phyloP scores from a whole-genome alignment of 768 basidiomycete genomes.

The Psilocybe azurescens region DNA sequence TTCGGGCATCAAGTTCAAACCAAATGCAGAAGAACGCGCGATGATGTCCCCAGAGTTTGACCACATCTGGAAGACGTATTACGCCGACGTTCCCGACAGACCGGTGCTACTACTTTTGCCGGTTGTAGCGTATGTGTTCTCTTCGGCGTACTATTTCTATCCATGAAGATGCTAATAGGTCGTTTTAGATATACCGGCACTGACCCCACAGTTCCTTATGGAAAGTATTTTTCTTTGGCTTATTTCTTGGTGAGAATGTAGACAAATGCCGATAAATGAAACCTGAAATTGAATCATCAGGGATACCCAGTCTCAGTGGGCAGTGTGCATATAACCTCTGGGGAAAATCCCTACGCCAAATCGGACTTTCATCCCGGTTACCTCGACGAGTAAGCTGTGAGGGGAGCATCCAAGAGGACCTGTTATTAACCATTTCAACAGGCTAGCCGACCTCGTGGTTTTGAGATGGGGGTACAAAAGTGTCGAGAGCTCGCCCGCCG shows the following conservation, averaged over 20 bases:
- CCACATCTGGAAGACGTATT: conserved; percentile 55
- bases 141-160: background rate
- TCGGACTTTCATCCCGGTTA: conserved; percentile 51
- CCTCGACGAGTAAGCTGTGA: conserved; percentile 44
- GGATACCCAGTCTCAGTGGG: conserved; percentile 54
- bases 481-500: conserved; percentile 59
- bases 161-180: background rate
- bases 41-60: conserved; percentile 56
- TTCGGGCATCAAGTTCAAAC: conserved; percentile 61
- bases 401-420: background rate
- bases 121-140: conserved; percentile 41
- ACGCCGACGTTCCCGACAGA: conserved; percentile 58
- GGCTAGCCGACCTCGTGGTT: conserved; percentile 48
- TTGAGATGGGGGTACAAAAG: conserved; percentile 62
- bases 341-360: conserved; percentile 43
- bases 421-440: conserved; percentile 14
- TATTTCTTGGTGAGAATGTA: conserved; percentile 21
- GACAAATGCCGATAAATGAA: background rate
- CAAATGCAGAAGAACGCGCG: conserved; percentile 51
- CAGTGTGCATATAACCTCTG: conserved; percentile 51
- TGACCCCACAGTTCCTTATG: conserved; percentile 19
- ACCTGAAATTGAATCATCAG: conserved; percentile 20
- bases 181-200: conserved; percentile 25
- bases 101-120: conserved; percentile 51
- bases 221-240: conserved; percentile 26